These are phyloP conservation scores for Rhynchosporium agropyri DNA, from an alignment of 2,329 filamentous ascomycete genomes.

Conservation along the genomic window DNA sequence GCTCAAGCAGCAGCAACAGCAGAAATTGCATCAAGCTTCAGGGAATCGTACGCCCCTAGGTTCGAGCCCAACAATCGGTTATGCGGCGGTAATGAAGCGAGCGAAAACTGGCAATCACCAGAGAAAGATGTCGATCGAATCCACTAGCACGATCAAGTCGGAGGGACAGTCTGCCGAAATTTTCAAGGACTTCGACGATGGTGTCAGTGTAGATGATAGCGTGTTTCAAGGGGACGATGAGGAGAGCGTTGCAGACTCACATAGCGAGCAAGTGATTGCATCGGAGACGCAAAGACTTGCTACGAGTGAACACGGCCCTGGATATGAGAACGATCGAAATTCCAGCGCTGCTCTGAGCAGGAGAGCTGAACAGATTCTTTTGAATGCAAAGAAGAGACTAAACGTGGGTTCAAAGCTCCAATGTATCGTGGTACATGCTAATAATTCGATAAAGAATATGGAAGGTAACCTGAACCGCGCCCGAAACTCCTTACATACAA, in stretches of 20 bases:
- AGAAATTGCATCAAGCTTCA: constrained; percentile 19
- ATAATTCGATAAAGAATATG: constrained; percentile 68
- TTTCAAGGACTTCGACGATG: constrained; percentile 65
- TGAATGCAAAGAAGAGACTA: constrained; percentile 86
- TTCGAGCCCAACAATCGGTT: constrained; percentile 52
- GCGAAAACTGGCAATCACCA: constrained; percentile 50
- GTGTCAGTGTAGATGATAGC: constrained; percentile 63
- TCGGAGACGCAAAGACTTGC: constrained; percentile 37
- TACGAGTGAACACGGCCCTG: constrained; percentile 40
- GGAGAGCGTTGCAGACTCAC: constrained; percentile 57
- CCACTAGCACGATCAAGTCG: constrained; percentile 61
- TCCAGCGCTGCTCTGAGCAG: constrained; percentile 77
- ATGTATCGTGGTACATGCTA: constrained; percentile 21
- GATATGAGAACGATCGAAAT: constrained; percentile 60
- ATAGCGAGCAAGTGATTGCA: constrained; percentile 40
- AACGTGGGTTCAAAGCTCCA: constrained; percentile 61
- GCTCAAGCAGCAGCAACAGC: constrained; percentile 37
- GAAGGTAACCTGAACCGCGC: constrained; percentile 86
- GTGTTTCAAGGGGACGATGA: constrained; percentile 70
- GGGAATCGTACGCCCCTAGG: constrained; percentile 39
- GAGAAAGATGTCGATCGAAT: constrained; percentile 60
- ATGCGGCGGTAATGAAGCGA: constrained; percentile 50
- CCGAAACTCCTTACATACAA: constrained; percentile 64
- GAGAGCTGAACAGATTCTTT: constrained; percentile 85
- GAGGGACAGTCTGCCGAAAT: constrained; percentile 49